Conservation (phyloP, 176 grass and related monocot genomes). For the Musa beccarii region DNA sequence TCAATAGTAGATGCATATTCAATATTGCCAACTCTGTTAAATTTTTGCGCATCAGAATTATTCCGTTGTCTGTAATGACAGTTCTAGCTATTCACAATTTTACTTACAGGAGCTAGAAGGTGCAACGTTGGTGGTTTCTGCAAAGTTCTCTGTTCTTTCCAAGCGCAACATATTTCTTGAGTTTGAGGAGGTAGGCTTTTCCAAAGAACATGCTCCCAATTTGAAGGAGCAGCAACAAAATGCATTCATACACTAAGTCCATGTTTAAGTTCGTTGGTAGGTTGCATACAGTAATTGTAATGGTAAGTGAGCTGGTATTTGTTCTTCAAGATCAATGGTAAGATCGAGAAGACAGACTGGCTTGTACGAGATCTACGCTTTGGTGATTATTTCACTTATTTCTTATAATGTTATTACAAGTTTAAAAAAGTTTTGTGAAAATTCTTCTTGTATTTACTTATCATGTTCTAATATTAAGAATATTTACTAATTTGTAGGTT, state of each 20-base stretch:
- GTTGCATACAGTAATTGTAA: not conserved
- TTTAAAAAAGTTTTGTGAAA: not conserved
- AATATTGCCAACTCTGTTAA: not conserved
- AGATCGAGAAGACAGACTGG: not conserved
- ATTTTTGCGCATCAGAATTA: not conserved
- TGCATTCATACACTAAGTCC: not conserved
- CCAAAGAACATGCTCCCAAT: not conserved
- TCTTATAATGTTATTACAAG: not conserved
- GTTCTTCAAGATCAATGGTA: no score
- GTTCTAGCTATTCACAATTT: conserved; percentile 33
- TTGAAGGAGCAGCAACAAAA: not conserved
- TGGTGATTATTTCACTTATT: not conserved
- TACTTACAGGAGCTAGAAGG: conserved; percentile 86
- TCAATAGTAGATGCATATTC: not conserved
- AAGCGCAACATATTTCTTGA: conserved; percentile 91
- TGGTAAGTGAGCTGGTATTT: not conserved
- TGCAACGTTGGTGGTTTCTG: conserved; percentile 86
- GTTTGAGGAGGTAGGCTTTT: conserved; percentile 71
- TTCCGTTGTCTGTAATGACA: not conserved
- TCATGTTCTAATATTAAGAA: conserved; percentile 8
- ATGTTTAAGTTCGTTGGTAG: not conserved
- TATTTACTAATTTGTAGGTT: conserved; percentile 31
- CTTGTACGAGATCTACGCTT: not conserved
- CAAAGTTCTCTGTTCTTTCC: conserved; percentile 73
- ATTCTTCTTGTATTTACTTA: not conserved